phyloP scores from a whole-genome alignment of 2,329 filamentous ascomycete species.

The Claviceps monticola region DNA sequence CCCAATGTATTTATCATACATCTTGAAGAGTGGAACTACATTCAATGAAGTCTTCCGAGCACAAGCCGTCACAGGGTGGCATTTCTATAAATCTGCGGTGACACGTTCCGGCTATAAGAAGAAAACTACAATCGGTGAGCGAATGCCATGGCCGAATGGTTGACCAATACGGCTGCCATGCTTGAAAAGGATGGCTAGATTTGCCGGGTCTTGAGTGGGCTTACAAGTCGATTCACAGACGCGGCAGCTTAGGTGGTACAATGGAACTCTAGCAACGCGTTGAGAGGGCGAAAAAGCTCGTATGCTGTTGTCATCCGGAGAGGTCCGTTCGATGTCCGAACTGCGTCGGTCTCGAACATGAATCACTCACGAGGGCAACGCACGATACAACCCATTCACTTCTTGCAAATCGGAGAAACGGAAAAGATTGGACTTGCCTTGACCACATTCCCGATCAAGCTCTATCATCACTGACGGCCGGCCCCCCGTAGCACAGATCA shows the following conservation, averaged over 20 bases:
- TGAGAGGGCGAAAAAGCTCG: not conserved
- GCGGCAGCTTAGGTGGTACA: not conserved
- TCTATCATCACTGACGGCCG: not conserved
- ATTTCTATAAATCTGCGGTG: not conserved
- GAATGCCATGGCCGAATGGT: not conserved
- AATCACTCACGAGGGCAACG: not conserved
- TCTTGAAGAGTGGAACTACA: not conserved
- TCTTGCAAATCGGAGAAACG: not conserved
- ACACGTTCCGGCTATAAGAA: not conserved
- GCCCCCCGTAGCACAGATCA: slow-evolving; percentile 1
- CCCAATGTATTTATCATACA: not conserved
- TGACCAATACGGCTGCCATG: not conserved
- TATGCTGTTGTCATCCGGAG: not conserved
- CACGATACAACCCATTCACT: not conserved
- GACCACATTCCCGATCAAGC: not conserved
- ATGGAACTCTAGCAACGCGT: not conserved
- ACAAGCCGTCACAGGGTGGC: not conserved
- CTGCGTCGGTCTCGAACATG: not conserved
- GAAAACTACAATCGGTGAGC: not conserved
- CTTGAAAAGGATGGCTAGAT: too few relatives aligned
- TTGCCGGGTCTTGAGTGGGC: too few relatives aligned
- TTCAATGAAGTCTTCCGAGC: not conserved
- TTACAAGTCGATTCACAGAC: not conserved
- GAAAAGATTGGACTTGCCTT: too few relatives aligned
- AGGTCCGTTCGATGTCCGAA: not conserved